Percentiles rank a stretch among this genome's conserved stretches.
These are phyloP conservation scores for Talaromyces sp. DNA, from an alignment of 2,329 filamentous ascomycete species.

Conservation along the genomic window DNA sequence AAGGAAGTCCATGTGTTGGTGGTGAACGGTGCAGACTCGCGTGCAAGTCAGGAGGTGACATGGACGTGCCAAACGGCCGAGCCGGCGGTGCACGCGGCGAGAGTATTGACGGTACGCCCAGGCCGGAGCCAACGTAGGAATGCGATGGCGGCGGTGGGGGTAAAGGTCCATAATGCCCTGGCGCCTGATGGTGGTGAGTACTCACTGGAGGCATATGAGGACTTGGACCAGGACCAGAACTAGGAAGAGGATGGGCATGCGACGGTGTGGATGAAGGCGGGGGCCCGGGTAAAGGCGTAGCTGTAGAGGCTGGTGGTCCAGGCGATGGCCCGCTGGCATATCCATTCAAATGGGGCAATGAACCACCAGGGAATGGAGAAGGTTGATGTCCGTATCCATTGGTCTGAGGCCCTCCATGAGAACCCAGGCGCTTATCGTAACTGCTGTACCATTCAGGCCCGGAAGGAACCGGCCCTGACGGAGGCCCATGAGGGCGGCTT, in stretches of 20 bases:
- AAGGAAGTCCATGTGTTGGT: conserved; percentile 32
- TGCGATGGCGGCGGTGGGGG: conserved; percentile 29
- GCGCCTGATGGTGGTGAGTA: conserved; percentile 30
- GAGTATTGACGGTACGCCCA: conserved; percentile 34
- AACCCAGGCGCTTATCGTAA: conserved; percentile 15
- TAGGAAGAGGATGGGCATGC: conserved; percentile 18
- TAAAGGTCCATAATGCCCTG: conserved; percentile 10
- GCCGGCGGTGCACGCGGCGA: conserved; percentile 34
- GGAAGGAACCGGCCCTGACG: conserved; percentile 28
- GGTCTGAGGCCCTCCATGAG: conserved; percentile 12
- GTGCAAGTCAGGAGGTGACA: conserved; percentile 38
- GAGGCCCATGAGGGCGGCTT: conserved; percentile 24
- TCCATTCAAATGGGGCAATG: conserved; percentile 15
- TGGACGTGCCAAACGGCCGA: conserved; percentile 36
- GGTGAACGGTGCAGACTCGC: conserved; percentile 38
- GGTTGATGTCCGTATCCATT: conserved; percentile 16
- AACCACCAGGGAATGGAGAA: conserved; percentile 21
- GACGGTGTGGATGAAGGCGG: conserved; percentile 39
- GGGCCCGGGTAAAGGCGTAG: conserved; percentile 37
- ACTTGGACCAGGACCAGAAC: conserved; percentile 26
- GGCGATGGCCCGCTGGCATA: conserved; percentile 9
- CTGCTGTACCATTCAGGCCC: conserved; percentile 18
- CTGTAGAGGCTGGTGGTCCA: conserved; percentile 9
- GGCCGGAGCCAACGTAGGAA: conserved; percentile 37
- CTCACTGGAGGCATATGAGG: conserved; percentile 47